Evolutionary conservation across 345 rosid species (phyloP).

Genomic region (Boechera stricta): DNA sequence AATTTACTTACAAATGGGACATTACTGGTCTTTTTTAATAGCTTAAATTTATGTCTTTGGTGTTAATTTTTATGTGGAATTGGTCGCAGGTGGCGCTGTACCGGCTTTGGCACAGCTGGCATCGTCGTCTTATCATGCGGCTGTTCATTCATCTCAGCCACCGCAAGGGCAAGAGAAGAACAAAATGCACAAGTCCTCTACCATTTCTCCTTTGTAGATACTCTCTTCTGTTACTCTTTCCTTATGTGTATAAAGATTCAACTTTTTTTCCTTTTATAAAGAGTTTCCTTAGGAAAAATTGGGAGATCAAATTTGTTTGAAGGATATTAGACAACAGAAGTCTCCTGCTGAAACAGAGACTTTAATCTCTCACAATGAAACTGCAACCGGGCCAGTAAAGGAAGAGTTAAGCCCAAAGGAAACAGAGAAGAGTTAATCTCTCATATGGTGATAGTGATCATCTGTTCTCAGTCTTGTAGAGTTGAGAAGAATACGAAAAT

Average conservation of each 20-base stretch:
- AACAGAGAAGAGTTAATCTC: too few relatives aligned
- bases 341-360: too few relatives aligned
- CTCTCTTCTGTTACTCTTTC: not conserved
- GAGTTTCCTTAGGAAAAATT: not conserved
- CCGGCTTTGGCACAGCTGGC: conserved; percentile 77
- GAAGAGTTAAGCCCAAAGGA: too few relatives aligned
- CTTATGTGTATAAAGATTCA: conserved; percentile 2
- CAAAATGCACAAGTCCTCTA: conserved; percentile 9
- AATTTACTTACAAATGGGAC: too few relatives aligned
- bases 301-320: not conserved
- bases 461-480: too few relatives aligned
- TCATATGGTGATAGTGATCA: too few relatives aligned
- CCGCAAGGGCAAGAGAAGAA: conserved; percentile 5
- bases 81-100: conserved; percentile 67
- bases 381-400: too few relatives aligned
- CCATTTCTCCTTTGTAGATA: conserved; percentile 27
- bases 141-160: conserved; percentile 50
- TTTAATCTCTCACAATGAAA: too few relatives aligned
- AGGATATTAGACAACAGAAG: not conserved
- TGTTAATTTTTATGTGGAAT: conserved; percentile 10
- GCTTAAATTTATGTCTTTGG: conserved; percentile 3
- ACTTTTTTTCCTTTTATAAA: not conserved
- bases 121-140: conserved; percentile 74
- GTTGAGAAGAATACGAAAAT: too few relatives aligned
- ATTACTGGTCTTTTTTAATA: too few relatives aligned